Evolutionary conservation across 2,329 filamentous ascomycete genomes (phyloP), one percentile per base, ranked within the genome.

Genomic region (Alternaria metachromatica): DNA sequence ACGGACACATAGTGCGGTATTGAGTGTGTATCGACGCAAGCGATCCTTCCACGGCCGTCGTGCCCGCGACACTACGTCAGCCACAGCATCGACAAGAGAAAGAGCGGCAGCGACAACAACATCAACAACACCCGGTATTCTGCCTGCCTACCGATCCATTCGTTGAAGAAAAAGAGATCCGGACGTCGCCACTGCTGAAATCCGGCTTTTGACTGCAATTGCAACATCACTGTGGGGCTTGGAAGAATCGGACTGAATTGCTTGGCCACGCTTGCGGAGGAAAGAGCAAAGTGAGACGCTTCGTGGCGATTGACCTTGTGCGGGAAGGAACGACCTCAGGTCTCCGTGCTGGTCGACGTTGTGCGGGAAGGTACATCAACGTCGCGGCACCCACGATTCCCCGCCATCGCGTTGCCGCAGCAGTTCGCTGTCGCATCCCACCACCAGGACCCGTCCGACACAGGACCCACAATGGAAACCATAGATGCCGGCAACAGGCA

Each of bases 401-500:
- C 69, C 65, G 63, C 65, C 65, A 59, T 61, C 63, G 49, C 69
- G n/a, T 63, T 61, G 50, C 57, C 58, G 63, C 72, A 70, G 65
- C 62, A 62, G 51, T 65, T 69, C 60, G 63, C 64, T 54, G 46
- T 56, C 55, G 49, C 60, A 53, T 55, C 50, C 66, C 63, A 64
- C 46, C 44, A 60, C 58, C 56, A 57, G 30, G 45, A 55, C 54
- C 64, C 61, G 45, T 53, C 50, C 49, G 23, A 50, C 30, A 37
- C 20, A 56, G 23, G 18, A 43, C 62, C 69, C 62, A 58, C 49
- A 57, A 84, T 84, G 82, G 82, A 84, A 69, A 72, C 78, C 28
- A 65, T 82, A 67, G 81, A 83, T 51, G 70, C 73, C 65, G 68
- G 73, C 60, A 77, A 68, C 62, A 81, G 82, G 76, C 81, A 81